These are phyloP conservation scores for Entophlyctis luteolus DNA, from an alignment of 192 early-diverging fungal genomes.

Conservation along the genomic window DNA sequence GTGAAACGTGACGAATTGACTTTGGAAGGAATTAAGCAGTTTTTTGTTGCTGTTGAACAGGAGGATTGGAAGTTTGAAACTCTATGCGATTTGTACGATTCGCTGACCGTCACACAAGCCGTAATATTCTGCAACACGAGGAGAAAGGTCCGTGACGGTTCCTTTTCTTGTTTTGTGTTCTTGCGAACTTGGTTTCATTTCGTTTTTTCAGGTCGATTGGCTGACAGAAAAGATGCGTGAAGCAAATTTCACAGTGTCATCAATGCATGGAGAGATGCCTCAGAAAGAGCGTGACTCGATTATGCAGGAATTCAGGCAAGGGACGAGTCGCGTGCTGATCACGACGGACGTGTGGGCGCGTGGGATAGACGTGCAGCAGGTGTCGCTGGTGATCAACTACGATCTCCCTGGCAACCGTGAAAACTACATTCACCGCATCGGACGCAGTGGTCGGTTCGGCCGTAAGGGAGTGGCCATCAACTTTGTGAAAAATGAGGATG, in stretches of 20 bases:
- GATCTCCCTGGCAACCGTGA: conserved; percentile 94
- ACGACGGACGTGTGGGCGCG: conserved; percentile 96
- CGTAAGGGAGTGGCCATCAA: conserved; percentile 99
- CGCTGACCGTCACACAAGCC: conserved; percentile 92
- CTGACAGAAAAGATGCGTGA: conserved; percentile 92
- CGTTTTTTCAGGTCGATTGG: too few species aligned
- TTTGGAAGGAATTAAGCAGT: conserved; percentile 97
- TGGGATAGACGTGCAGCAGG: conserved; percentile 99
- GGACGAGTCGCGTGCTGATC: conserved; percentile 93
- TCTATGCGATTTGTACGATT: conserved; percentile 93
- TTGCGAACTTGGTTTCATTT: too few species aligned
- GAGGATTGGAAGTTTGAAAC: conserved; percentile 99
- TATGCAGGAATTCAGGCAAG: conserved; percentile 99
- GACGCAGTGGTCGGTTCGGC: conserved; percentile 99
- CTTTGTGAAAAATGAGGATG: conserved; percentile 97
- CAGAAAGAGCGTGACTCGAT: conserved; percentile 92
- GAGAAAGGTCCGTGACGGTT: too few species aligned
- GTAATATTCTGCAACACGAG: conserved; percentile 99
- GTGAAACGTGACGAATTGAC: conserved; percentile 99
- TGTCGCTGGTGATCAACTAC: conserved; percentile 99
- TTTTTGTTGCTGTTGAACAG: conserved; percentile 97
- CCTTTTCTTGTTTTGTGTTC: too few species aligned
- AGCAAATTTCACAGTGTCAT: conserved; percentile 90
- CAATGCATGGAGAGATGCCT: conserved; percentile 99
- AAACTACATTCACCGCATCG: conserved; percentile 99